Base-by-base conservation (phyloP, 495 filamentous ascomycete genomes). In the Penicillium ochrochloron region DNA sequence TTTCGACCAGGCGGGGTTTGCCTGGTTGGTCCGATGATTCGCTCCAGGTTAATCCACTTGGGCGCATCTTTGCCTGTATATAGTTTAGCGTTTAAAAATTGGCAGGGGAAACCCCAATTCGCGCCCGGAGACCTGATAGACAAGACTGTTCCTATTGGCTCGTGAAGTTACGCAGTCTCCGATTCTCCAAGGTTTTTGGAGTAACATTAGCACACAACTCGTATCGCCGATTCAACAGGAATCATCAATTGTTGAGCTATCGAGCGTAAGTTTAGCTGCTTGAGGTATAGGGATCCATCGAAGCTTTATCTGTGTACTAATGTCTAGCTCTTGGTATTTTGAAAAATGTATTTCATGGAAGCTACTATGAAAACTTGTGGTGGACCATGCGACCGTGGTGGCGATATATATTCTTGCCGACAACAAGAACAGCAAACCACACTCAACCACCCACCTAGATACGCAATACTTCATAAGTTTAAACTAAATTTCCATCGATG, bases 31-130 rank as follows among this genome's bases (percentile, higher is more conserved):
- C 8, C 31, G 34, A 17, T 70, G 50, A 65, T 71, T 69, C 66
- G 69, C 14, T 37, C 21, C 21, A 48, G 12, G 5, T 10, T 27
- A 41, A 48, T 51, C 63, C 60, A 60, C 58, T 12, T 5, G 5
- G 35, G 71, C 71, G 71, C 62, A 66, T 63, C 56, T 67, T 73
- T 73, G 21, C 9, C 71, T 10, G 0, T 0, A 63, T 62, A 0
- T 0, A 23, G 69, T 59, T 73, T 73, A 67, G 71, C 51, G 66
- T 6, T 9, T 52, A 9, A 17, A 57, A 52, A 52, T 41, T 52
- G 59, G 21, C 44, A 21, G 7, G 19, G 2, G 12, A 25, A 3
- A 10, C 44, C 19, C 21, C 39, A 42, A 42, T 6, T 42, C 31
- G 31, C 31, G 31, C 31, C 31, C 7, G 31, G 39, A 17, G 15